phyloP scores from a whole-genome alignment of 1,139 yeast genomes.

The Suhomyces bokatorum region DNA sequence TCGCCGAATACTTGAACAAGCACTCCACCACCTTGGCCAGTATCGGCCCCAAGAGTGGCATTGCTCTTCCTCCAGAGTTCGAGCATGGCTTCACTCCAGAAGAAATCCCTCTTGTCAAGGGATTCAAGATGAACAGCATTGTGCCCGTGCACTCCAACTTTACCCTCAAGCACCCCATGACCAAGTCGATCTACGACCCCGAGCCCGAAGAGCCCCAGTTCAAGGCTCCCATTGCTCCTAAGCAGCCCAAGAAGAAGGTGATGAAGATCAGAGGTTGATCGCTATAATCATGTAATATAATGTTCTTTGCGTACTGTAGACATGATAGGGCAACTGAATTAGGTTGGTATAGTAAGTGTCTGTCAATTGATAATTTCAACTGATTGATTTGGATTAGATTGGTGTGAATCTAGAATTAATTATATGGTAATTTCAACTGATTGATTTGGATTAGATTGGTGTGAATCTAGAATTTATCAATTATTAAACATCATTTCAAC shows the following conservation, averaged over 20 bases:
- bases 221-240: conserved; percentile 40
- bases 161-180: conserved; percentile 81
- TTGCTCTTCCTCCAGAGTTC: conserved; percentile 65
- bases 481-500: too few species aligned
- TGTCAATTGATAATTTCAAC: too few species aligned
- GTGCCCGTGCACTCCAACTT: conserved; percentile 83
- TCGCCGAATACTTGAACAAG: conserved; percentile 60
- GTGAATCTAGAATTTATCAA: too few species aligned
- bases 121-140: conserved; percentile 80
- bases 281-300: not conserved
- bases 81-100: conserved; percentile 53
- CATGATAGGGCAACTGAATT: too few species aligned
- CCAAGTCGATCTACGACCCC: conserved; percentile 66
- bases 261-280: conserved; percentile 48
- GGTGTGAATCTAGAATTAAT: too few species aligned
- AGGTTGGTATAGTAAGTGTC: too few species aligned
- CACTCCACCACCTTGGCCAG: conserved; percentile 74
- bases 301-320: not conserved
- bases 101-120: conserved; percentile 75
- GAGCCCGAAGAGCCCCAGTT: conserved; percentile 33
- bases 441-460: too few species aligned
- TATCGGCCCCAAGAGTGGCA: conserved; percentile 50
- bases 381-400: too few species aligned
- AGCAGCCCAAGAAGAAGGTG: conserved; percentile 53
- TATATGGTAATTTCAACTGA: too few species aligned